phyloP scores from a whole-genome alignment of 306 rosid species.

The Pterocarpus macrocarpus region DNA sequence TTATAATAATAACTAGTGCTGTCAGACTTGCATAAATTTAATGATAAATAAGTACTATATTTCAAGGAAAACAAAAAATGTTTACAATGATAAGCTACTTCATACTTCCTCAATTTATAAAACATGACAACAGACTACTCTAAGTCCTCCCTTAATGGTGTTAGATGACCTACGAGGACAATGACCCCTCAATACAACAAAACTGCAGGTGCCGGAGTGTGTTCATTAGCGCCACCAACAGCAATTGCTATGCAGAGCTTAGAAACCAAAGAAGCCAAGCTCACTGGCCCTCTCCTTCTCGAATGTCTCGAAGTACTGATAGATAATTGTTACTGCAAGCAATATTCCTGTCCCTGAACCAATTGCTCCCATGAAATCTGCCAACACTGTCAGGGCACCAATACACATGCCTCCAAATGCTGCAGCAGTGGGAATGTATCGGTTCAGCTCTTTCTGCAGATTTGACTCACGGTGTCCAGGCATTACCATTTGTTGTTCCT shows the following conservation, averaged over 20 bases:
- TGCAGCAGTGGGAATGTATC: constrained; percentile 94
- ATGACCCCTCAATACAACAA: constrained; percentile 50
- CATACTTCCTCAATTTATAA: constrained; percentile 37
- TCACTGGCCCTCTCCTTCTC: constrained; percentile 93
- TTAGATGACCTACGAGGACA: constrained; percentile 57
- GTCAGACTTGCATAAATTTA: neutral
- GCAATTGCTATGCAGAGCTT: constrained; percentile 26
- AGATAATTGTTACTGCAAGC: constrained; percentile 92
- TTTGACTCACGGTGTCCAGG: constrained; percentile 94
- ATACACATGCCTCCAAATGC: constrained; percentile 95
- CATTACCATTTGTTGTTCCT: constrained; percentile 99
- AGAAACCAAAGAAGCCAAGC: constrained; percentile 94
- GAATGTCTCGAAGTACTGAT: constrained; percentile 90
- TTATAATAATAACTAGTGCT: neutral
- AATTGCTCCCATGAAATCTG: constrained; percentile 96
- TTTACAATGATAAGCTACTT: constrained; percentile 34
- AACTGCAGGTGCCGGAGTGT: constrained; percentile 45
- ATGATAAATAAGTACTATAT: constrained; percentile 34
- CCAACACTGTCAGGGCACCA: constrained; percentile 90
- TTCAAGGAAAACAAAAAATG: constrained; percentile 15
- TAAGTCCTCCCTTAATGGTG: constrained; percentile 48
- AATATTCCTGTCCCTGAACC: constrained; percentile 93
- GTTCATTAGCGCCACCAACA: constrained; percentile 37
- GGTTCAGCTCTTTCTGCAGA: constrained; percentile 86
- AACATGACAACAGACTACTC: constrained; percentile 53